Conservation (phyloP, 306 rosid species). For the Trifolium dubium region DNA sequence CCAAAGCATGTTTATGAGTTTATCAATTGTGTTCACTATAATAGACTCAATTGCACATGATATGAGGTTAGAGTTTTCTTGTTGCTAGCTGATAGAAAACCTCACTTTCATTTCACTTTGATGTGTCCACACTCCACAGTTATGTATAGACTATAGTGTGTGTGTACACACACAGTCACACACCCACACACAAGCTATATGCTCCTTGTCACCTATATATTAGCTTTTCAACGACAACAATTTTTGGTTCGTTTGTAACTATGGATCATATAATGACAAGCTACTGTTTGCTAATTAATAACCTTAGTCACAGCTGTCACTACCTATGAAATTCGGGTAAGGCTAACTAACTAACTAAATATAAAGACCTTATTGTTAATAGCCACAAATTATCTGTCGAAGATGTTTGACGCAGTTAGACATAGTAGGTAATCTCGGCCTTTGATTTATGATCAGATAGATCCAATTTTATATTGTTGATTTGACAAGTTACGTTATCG, state of each 20-base stretch:
- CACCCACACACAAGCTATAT: slow-evolving; percentile 12
- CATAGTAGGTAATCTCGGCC: no score
- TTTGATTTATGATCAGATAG: no score
- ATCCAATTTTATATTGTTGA: no score
- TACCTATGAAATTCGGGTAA: no score
- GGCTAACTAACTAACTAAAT: no score
- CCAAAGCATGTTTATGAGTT: slow-evolving; percentile 57
- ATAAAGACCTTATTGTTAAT: no score
- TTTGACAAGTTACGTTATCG: no score
- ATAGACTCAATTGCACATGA: slow-evolving; percentile 54
- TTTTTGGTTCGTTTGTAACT: slow-evolving; percentile 23
- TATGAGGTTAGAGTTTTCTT: slow-evolving; percentile 47
- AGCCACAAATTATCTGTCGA: no score
- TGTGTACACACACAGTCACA: background rate
- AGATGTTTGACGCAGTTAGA: no score
- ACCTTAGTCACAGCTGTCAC: no score
- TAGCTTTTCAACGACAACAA: slow-evolving; percentile 39
- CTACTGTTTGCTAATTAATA: no score
- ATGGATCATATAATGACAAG: no score
- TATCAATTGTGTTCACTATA: slow-evolving; percentile 43
- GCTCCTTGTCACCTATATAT: slow-evolving; percentile 39
- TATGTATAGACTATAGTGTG: background rate
- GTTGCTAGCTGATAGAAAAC: slow-evolving; percentile 28
- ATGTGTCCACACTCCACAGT: slow-evolving; percentile 26
- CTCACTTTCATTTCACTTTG: slow-evolving; percentile 36